Conservation (phyloP, 2,329 filamentous ascomycete genomes). For the Sporothrix pallida region DNA sequence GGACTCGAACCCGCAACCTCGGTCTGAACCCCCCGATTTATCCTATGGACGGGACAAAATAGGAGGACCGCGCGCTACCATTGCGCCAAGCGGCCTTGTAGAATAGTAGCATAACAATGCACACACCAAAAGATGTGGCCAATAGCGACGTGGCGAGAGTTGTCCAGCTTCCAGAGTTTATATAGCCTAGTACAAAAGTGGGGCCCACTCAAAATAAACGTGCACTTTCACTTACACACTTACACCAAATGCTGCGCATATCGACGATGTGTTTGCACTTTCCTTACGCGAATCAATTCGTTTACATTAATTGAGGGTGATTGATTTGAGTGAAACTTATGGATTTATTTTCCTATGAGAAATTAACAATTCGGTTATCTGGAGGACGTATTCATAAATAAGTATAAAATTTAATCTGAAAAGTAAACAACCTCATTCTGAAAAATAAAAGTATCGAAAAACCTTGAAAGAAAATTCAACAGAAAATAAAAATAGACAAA, state of each 20-base stretch:
- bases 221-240: too few relatives aligned
- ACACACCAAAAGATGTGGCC: slow-evolving; percentile 33
- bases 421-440: neutral
- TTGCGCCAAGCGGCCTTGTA: slow-evolving; percentile 41
- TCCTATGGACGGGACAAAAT: slow-evolving; percentile 37
- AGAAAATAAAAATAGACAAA: neutral
- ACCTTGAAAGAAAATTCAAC: neutral
- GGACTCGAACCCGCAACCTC: slow-evolving; percentile 42
- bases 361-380: too few relatives aligned
- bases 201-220: neutral
- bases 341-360: too few relatives aligned
- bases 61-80: slow-evolving; percentile 42
- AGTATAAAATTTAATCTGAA: neutral
- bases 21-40: slow-evolving; percentile 38
- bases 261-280: too few relatives aligned
- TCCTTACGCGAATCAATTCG: too few relatives aligned
- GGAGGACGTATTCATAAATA: neutral
- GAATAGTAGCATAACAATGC: slow-evolving; percentile 17
- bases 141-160: slow-evolving; percentile 37
- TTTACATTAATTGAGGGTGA: too few relatives aligned
- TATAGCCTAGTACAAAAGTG: slow-evolving; percentile 30
- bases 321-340: too few relatives aligned
- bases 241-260: too few relatives aligned
- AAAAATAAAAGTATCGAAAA: neutral
- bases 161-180: slow-evolving; percentile 23